Evolutionary conservation across 2,329 filamentous ascomycete species (phyloP), one percentile per base, ranked within the genome.

Genomic region (Fusarium xyrophilum): DNA sequence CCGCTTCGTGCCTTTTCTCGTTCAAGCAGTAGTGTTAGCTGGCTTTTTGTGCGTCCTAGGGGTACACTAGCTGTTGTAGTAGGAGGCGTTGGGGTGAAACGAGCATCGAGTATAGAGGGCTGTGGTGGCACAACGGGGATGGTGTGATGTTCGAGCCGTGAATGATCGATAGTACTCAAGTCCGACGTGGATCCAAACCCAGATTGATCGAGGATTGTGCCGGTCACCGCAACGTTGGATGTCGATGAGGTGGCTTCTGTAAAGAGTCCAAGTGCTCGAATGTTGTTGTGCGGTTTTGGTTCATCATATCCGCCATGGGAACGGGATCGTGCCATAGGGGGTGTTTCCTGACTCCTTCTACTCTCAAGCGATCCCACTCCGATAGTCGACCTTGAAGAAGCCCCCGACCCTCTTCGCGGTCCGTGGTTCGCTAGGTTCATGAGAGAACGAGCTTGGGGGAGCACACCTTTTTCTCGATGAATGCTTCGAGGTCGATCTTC

Each of bases 1-100:
- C 70, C 70, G 39, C 65, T 74, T 48, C 78, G 75, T 17, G 76
- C 77, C 69, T 82, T 85, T 65, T 86, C 85, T 36, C 84, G 82
- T 68, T 88, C 85, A 23, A 89, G 78, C 2, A 89, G 78, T 7
- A 89, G 77, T 13, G 84, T 85, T 30, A 89, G 78, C 73, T 89
- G 86, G 69, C 86, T 89, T 75, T 84, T 87, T n/a, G 86, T 85
- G 60, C 86, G 80, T n/a, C 81, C 85, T 50, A 89, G 77, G 7
- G 83, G 84, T 11, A 86, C 79, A 17, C 76, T 76, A 28, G 82
- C 77, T 17, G 80, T 77, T 14, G 79, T 75, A 43, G 79, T 84
- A 7, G 84, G 84, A 56, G 81, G 81, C 1, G 85, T 87, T 27
- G 85, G 85, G 7, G 79, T 81, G 58, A 86, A 82, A 25, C 78